These are phyloP conservation scores for Ustanciosporium gigantosporum DNA, from an alignment of 1,284 basidiomycete species.

Conservation along the genomic window DNA sequence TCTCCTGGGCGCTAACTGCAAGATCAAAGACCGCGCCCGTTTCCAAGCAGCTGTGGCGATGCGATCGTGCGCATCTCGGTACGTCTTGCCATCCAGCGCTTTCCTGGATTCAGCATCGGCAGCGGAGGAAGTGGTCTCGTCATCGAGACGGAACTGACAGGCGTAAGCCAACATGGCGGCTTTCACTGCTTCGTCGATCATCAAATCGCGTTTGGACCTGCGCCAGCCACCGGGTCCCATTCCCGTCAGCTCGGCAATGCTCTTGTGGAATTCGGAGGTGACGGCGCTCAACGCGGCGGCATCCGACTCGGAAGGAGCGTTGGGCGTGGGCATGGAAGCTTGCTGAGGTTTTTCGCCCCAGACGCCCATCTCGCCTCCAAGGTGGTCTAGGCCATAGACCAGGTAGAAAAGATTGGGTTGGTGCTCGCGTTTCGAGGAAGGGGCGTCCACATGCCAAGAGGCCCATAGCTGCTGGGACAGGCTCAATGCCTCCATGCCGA, in stretches of 20 bases:
- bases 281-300: background rate
- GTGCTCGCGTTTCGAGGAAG: constrained; percentile 21
- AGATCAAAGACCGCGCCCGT: constrained; percentile 25
- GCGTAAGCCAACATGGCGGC: constrained; percentile 43
- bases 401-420: constrained; percentile 43
- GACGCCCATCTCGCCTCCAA: constrained; percentile 39
- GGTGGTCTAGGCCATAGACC: constrained; percentile 39
- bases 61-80: constrained; percentile 36
- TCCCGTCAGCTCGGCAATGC: constrained; percentile 18
- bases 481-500: constrained; percentile 26
- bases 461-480: constrained; percentile 38
- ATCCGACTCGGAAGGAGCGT: background rate
- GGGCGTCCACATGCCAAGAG: constrained; percentile 38
- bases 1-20: constrained; percentile 31
- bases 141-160: constrained; percentile 37
- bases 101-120: constrained; percentile 21
- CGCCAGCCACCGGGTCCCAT: constrained; percentile 35
- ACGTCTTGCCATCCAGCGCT: constrained; percentile 21
- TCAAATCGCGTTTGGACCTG: constrained; percentile 26
- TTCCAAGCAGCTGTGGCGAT: constrained; percentile 42
- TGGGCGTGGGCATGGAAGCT: background rate
- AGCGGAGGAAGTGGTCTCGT: constrained; percentile 19
- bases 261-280: constrained; percentile 18
- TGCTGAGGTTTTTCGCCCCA: constrained; percentile 37
- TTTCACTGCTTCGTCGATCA: constrained; percentile 43